Conservation (phyloP, 371 early-diverging fungal genomes). For the Chytridium lagenaria region DNA sequence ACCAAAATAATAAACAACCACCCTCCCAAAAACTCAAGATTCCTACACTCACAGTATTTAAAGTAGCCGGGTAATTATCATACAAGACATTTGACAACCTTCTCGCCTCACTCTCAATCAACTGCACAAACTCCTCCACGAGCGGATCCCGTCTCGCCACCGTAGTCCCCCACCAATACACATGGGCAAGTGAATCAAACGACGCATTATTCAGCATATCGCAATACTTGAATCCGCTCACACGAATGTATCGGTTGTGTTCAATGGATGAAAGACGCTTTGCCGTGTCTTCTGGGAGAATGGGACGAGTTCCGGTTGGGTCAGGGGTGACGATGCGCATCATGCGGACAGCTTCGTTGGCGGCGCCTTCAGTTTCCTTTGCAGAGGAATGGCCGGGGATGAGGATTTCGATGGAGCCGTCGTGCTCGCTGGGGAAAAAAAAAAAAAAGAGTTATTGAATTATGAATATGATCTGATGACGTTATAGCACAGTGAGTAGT, state of each 20-base stretch:
- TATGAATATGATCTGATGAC: too few relatives aligned
- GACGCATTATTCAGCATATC: slow-evolving; percentile 40
- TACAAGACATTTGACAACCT: neutral
- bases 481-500: too few relatives aligned
- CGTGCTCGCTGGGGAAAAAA: neutral
- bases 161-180: slow-evolving; percentile 26
- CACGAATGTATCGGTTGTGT: neutral
- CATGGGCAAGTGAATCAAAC: slow-evolving; percentile 32
- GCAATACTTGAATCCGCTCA: slow-evolving; percentile 45
- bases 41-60: neutral
- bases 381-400: neutral
- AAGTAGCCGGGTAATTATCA: neutral
- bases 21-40: too few relatives aligned
- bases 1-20: too few relatives aligned
- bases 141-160: neutral
- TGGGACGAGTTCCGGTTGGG: neutral
- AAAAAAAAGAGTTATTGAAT: neutral
- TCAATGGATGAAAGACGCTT: neutral
- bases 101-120: neutral
- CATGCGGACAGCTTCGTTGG: neutral
- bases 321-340: neutral
- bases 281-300: neutral
- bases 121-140: slow-evolving; percentile 1
- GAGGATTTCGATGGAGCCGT: slow-evolving; percentile 3
- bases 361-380: neutral